Base-by-base conservation (phyloP, 2,329 filamentous ascomycete species). In the Colletotrichum destructivum region DNA sequence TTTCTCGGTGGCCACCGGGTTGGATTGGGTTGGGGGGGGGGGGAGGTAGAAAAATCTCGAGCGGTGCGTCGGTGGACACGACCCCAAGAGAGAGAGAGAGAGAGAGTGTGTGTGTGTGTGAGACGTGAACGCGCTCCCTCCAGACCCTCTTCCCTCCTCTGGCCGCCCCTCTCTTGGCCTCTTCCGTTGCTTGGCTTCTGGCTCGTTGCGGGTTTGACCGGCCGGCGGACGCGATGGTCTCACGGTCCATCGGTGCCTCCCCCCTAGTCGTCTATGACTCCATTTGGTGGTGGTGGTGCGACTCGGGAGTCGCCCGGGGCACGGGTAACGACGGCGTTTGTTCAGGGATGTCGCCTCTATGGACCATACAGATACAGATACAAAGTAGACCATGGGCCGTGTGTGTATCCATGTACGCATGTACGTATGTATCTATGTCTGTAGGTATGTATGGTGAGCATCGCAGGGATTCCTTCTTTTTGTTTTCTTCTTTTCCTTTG, bases 261-360 rank as follows among this genome's bases (percentile, higher is more conserved):
- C 21, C 21, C 47, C 49, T 52, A 23, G 49, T 52, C 16, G 16
- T 23, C 21, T 51, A 26, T 5, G 11, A 21, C 21, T 12, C 15
- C 18, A 18, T 46, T 6, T 15, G 15, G 16, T 46, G 18, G 44
- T 46, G 13, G 67, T 42, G 49, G 44, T 62, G 63, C 69, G 57
- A 56, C 40, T 68, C 64, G 69, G 64, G 44, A 62, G 69, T 71
- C 69, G 64, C 63, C 69, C 64, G 69, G 59, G 31, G 54, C 42
- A 59, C 69, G 69, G 69, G 64, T 68, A 71, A 52, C 56, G 38
- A 54, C 64, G 68, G 68, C 64, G 57, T 62, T 59, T 40, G 8
- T 40, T 18, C 68, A 67, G 56, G 68, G 64, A 35, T 46, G 18
- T 38, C 54, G 42, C 57, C 16, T 46, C 21, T 31, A 8, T 31